Percentiles rank a stretch among this genome's conserved stretches.
phyloP scores from a whole-genome alignment of 2,329 filamentous ascomycete species.

The Capronia epimyces region DNA sequence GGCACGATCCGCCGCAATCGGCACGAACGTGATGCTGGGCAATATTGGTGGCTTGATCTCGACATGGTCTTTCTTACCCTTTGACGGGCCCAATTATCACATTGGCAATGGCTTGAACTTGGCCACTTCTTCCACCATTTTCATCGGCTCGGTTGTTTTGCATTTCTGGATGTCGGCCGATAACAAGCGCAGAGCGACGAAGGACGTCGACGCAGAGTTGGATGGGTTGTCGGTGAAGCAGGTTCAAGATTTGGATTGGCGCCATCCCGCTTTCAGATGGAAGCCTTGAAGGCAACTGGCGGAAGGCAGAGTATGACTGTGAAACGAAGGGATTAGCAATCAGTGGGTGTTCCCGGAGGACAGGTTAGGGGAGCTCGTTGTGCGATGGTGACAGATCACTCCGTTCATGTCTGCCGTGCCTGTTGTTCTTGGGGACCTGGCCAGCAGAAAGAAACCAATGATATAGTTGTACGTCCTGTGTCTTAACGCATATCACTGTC shows the following conservation, averaged over 20 bases:
- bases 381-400: no score
- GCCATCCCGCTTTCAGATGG: slow-evolving; percentile 62
- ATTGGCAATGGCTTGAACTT: slow-evolving; percentile 69
- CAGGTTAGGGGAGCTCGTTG: no score
- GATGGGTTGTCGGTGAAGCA: slow-evolving; percentile 49
- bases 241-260: slow-evolving; percentile 60
- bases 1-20: slow-evolving; percentile 61
- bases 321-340: no score
- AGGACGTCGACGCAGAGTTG: slow-evolving; percentile 53
- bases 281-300: slow-evolving; percentile 33
- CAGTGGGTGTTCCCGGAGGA: no score
- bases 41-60: slow-evolving; percentile 65
- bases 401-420: no score
- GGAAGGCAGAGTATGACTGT: neutral
- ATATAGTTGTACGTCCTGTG: no score
- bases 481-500: no score
- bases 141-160: slow-evolving; percentile 48
- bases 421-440: no score
- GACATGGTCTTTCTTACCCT: slow-evolving; percentile 60
- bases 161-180: slow-evolving; percentile 59
- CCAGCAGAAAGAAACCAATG: no score
- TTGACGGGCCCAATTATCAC: slow-evolving; percentile 60
- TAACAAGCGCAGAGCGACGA: slow-evolving; percentile 54
- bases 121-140: slow-evolving; percentile 53
- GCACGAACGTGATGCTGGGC: slow-evolving; percentile 64